Percentiles rank a stretch among this genome's conserved stretches.
phyloP scores from a whole-genome alignment of 805 yeast species.

The Saccharomycopsis javanensis region DNA sequence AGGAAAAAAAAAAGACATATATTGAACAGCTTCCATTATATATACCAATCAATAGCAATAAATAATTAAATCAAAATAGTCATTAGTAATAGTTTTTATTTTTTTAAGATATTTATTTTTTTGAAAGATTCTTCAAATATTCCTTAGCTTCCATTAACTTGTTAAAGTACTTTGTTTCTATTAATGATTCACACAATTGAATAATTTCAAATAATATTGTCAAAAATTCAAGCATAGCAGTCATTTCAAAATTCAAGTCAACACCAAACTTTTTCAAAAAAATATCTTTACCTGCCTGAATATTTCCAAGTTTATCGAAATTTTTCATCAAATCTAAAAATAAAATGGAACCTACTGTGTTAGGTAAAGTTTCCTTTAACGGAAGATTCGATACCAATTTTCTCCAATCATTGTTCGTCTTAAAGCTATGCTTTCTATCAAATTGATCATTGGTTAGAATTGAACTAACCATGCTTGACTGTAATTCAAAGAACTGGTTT shows the following conservation, averaged over 20 bases:
- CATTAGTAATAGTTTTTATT: neutral
- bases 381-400: conserved; percentile 49
- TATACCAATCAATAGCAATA: neutral
- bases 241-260: conserved; percentile 1
- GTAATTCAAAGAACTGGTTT: conserved; percentile 40
- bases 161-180: conserved; percentile 2
- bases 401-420: conserved; percentile 46
- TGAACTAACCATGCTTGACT: conserved; percentile 43
- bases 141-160: conserved; percentile 15
- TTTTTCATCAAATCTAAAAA: conserved; percentile 32
- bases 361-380: conserved; percentile 46
- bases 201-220: conserved; percentile 5
- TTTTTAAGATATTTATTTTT: neutral
- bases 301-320: conserved; percentile 3
- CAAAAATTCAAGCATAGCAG: neutral
- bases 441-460: conserved; percentile 48
- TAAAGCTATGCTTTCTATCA: conserved; percentile 35
- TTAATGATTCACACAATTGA: conserved; percentile 3
- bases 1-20: neutral
- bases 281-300: conserved; percentile 17
- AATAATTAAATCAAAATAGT: neutral
- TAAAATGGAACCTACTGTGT: conserved; percentile 53
- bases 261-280: conserved; percentile 7
- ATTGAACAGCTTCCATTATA: neutral
- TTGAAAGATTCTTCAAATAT: neutral